Base-by-base conservation (phyloP, 352 stramenopile genomes). In the Salisapilia sapeloensis region DNA sequence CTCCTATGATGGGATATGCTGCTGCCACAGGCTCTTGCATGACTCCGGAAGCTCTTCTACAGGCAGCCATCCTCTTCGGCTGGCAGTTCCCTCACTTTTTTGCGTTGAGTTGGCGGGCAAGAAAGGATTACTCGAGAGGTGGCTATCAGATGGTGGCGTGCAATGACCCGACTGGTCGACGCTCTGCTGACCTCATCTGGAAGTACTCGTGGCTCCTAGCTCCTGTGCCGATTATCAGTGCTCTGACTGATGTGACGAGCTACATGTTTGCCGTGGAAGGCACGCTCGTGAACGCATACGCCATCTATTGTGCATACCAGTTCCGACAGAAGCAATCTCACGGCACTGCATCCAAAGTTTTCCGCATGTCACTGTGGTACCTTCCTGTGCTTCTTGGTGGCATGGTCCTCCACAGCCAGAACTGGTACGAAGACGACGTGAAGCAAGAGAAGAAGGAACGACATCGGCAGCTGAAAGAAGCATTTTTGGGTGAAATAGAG, bases 61-160 rank as follows among this genome's bases (percentile, higher is more conserved):
- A 80, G 15, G 74, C 69, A 35, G 82, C 80, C 12, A 67, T 93
- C 20, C 67, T 99, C 18, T 98, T 95, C 46, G 67, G 96, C 24
- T 99, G 96, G 96, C 96, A 99, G 67, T 98, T 99, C 62, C 95
- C 95, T 31, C 96, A 99, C 65, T 99, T 99, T 58, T 99, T 98
- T 55, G 92, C 96, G 10, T 59, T 99, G 14, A 93, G 81, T 46
- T 99, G 92, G 82, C 91, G 96, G 42, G 87, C 96, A 40, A 72
- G 92, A 18, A 82, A 86, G 22, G 87, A 96, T 45, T 95, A 95
- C 48, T 47, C 44, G 4, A 60, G 75, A 21, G 90, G 90, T 12
- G 85, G 85, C 11, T 97, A 97, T 59, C 67, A 95, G 63, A 98
- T 97, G 93, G 86, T 98, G 17, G 71, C 86, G 6, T 89, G 70